Percentiles rank a stretch among this genome's conserved stretches.
Conservation (phyloP, 768 basidiomycete species). For the Boletellus emodensis region DNA sequence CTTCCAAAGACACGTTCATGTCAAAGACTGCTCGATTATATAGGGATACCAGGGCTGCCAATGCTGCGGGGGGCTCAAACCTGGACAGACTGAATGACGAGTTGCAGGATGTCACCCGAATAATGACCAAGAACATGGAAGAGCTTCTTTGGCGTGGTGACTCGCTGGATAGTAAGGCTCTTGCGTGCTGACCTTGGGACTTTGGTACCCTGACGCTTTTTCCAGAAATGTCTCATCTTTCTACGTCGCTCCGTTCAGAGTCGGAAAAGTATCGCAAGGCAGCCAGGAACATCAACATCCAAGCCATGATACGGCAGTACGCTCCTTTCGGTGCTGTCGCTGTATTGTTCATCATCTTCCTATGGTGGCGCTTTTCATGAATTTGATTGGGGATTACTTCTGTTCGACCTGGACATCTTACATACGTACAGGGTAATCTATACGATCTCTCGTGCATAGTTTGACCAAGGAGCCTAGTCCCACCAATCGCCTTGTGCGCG, state of each 20-base stretch:
- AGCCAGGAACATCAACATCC: conserved; percentile 88
- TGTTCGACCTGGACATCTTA: conserved; percentile 20
- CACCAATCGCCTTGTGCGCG: not conserved
- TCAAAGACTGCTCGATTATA: conserved; percentile 95
- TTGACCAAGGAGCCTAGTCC: not conserved
- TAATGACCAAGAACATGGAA: conserved; percentile 99
- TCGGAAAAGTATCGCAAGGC: conserved; percentile 97
- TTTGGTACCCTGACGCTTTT: conserved; percentile 2
- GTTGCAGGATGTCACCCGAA: conserved; percentile 94
- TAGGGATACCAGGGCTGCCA: conserved; percentile 86
- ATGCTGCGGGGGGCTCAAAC: conserved; percentile 56
- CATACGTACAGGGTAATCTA: conserved; percentile 29
- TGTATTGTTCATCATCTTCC: conserved; percentile 70
- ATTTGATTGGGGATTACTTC: conserved; percentile 8
- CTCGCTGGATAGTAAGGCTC: conserved; percentile 80
- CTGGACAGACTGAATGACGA: conserved; percentile 93
- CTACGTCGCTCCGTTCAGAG: conserved; percentile 89
- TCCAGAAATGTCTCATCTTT: conserved; percentile 94
- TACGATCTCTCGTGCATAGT: conserved; percentile 7
- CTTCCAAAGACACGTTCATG: conserved; percentile 90
- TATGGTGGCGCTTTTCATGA: conserved; percentile 78
- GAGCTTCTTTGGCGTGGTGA: conserved; percentile 98
- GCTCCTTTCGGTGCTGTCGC: conserved; percentile 85
- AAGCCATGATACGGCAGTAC: conserved; percentile 93
- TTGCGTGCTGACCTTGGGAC: not conserved